phyloP scores from a whole-genome alignment of 139 green algal species.

The Tetratostichococcus sp. region DNA sequence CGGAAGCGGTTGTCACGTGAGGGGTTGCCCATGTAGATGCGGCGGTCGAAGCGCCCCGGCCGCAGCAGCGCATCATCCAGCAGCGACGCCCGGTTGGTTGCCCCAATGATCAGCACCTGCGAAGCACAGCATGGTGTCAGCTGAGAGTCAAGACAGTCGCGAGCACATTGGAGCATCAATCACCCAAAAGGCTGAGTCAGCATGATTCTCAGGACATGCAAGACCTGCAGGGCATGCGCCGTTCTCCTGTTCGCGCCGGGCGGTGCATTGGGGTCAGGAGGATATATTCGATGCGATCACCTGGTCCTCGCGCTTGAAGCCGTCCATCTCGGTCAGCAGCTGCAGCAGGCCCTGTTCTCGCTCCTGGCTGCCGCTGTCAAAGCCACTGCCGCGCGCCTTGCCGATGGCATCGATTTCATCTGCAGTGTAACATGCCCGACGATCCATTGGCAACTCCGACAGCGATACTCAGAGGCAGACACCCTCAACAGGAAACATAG shows the following conservation, averaged over 20 bases:
- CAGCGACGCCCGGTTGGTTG: constrained; percentile 63
- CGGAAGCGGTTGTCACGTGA: constrained; percentile 42
- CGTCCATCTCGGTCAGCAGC: constrained; percentile 73
- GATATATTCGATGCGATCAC: too few species aligned
- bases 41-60: constrained; percentile 69
- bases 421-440: constrained; percentile 16
- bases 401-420: constrained; percentile 99
- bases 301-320: constrained; percentile 37
- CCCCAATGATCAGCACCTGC: constrained; percentile 66
- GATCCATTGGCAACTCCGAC: too few species aligned
- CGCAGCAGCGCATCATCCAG: constrained; percentile 72
- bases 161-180: too few species aligned
- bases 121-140: background rate
- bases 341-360: constrained; percentile 72
- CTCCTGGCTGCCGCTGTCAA: constrained; percentile 55
- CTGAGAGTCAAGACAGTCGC: too few species aligned
- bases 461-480: too few species aligned
- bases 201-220: too few species aligned
- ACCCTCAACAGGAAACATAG: too few species aligned
- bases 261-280: too few species aligned
- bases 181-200: too few species aligned
- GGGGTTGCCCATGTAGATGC: constrained; percentile 66
- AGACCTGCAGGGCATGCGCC: too few species aligned
- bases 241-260: too few species aligned
- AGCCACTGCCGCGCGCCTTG: constrained; percentile 45